These are phyloP conservation scores for Flaveria sonorensis DNA, from an alignment of 129 eudicot genomes.

Conservation along the genomic window DNA sequence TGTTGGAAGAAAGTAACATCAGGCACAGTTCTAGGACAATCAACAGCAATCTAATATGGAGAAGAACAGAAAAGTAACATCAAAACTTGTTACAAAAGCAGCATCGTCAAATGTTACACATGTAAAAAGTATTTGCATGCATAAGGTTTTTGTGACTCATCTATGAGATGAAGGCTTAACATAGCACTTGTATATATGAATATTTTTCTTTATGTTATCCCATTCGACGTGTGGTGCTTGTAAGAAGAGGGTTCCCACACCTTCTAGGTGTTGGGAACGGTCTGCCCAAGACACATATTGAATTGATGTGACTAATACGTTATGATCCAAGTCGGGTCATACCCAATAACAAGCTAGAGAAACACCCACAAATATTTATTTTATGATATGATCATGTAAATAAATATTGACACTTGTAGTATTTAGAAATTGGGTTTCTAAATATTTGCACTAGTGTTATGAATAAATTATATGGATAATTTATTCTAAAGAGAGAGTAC, in stretches of 20 bases:
- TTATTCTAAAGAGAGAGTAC: too few species aligned
- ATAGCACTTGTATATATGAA: not conserved
- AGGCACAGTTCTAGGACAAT: slow-evolving; percentile 98
- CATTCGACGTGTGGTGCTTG: not conserved
- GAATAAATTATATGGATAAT: too few species aligned
- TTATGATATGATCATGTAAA: too few species aligned
- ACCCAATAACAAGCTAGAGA: too few species aligned
- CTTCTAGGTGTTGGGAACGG: too few species aligned
- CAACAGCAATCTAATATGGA: slow-evolving; percentile 73
- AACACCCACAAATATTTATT: too few species aligned
- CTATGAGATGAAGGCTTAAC: not conserved
- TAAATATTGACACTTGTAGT: too few species aligned
- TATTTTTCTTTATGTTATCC: not conserved
- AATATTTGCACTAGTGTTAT: too few species aligned
- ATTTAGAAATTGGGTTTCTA: too few species aligned
- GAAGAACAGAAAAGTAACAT: slow-evolving; percentile 9
- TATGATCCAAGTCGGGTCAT: too few species aligned
- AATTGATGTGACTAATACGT: too few species aligned
- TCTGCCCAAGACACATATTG: too few species aligned
- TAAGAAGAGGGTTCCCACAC: not conserved
- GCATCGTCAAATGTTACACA: not conserved
- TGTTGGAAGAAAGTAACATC: slow-evolving; percentile 94
- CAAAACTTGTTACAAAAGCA: slow-evolving; percentile 18
- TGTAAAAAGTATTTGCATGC: not conserved
- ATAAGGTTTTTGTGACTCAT: not conserved